Evolutionary conservation across 371 early-diverging fungal species (phyloP).

Genomic region (Mortierella sp.): DNA sequence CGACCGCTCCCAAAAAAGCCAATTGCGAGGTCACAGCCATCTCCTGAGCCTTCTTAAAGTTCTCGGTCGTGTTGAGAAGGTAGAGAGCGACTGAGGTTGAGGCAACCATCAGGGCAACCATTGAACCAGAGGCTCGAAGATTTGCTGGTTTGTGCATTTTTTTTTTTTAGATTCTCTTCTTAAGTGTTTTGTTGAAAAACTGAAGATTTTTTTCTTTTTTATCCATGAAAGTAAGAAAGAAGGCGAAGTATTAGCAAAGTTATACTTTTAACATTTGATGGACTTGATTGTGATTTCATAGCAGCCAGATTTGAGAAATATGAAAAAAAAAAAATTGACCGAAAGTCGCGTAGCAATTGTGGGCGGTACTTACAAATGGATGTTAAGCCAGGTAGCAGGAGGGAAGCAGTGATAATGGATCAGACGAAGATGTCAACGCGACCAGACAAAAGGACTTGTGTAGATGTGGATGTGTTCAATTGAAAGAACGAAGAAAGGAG

Average conservation of each 20-base stretch:
- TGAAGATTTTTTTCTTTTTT: not conserved
- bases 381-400: not conserved
- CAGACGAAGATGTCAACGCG: not conserved
- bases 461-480: not conserved
- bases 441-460: not conserved
- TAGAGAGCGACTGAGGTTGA: conserved; percentile 45
- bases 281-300: not conserved
- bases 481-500: conserved; percentile 1
- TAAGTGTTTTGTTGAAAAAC: conserved; percentile 8
- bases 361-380: not conserved
- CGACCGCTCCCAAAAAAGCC: conserved; percentile 35
- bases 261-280: not conserved
- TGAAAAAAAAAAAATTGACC: no score
- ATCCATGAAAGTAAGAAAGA: not conserved
- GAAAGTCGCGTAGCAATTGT: no score
- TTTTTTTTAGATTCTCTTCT: not conserved
- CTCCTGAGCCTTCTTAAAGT: conserved; percentile 50
- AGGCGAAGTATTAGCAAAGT: not conserved
- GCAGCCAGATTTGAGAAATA: no score
- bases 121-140: conserved; percentile 27
- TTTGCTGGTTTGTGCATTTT: conserved; percentile 21
- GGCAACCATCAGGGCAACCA: conserved; percentile 36
- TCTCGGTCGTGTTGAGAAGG: conserved; percentile 47
- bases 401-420: not conserved
- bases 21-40: conserved; percentile 50